A percentile compares a stretch with the other conserved stretches of the same genome.
These are phyloP conservation scores for Xylaria sp. DNA, from an alignment of 2,329 filamentous ascomycete genomes.

Conservation along the genomic window DNA sequence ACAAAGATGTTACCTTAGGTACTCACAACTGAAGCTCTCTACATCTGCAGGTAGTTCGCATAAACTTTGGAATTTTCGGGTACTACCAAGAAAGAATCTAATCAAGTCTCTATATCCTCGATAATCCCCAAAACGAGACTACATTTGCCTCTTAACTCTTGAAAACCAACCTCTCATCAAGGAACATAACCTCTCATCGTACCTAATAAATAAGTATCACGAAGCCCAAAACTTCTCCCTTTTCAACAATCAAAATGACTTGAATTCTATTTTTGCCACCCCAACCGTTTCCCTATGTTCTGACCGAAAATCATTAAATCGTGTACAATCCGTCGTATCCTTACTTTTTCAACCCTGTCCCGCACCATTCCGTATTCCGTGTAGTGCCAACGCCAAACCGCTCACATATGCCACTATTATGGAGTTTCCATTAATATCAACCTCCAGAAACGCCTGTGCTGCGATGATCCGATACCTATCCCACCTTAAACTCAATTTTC, in stretches of 20 bases:
- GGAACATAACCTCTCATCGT: background rate
- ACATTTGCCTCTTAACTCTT: too few relatives aligned
- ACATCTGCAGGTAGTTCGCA: background rate
- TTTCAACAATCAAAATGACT: slow-evolving; percentile 9
- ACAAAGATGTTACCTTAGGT: background rate
- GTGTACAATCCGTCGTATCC: slow-evolving; percentile 36
- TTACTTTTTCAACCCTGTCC: slow-evolving; percentile 29
- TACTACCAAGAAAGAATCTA: background rate
- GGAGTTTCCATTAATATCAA: slow-evolving; percentile 40
- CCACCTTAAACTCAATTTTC: slow-evolving; percentile 30
- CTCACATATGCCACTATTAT: slow-evolving; percentile 35
- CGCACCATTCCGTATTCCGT: slow-evolving; percentile 27
- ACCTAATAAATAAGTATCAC: slow-evolving; percentile 16
- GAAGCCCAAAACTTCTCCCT: background rate
- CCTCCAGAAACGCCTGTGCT: slow-evolving; percentile 46
- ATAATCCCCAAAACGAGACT: background rate
- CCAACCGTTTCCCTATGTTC: slow-evolving; percentile 20
- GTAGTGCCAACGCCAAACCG: slow-evolving; percentile 42
- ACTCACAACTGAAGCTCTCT: too few relatives aligned
- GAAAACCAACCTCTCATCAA: too few relatives aligned
- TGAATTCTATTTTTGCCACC: slow-evolving; percentile 32
- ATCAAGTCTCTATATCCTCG: background rate
- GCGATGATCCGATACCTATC: slow-evolving; percentile 30
- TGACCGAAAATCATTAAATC: slow-evolving; percentile 34
- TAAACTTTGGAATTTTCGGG: too few relatives aligned